Evolutionary conservation across 2,329 filamentous ascomycete genomes (phyloP).

Genomic region (Aspergillus novofumigatus): DNA sequence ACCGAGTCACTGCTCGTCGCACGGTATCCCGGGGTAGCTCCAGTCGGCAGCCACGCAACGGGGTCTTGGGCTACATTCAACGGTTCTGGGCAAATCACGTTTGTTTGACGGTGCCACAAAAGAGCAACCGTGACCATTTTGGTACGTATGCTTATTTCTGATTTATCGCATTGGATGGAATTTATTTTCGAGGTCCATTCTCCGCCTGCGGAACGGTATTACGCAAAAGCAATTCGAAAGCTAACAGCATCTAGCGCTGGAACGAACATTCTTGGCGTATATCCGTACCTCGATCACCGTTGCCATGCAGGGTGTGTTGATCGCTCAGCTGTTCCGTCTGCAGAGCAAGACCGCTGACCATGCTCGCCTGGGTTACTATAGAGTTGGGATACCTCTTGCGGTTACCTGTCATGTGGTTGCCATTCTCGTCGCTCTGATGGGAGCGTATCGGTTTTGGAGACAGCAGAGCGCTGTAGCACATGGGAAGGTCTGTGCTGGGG

Average conservation of each 20-base stretch:
- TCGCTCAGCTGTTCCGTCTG: constrained; percentile 65
- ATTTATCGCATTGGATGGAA: background rate
- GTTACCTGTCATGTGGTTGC: constrained; percentile 48
- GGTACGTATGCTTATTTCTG: constrained; percentile 25
- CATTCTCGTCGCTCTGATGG: constrained; percentile 49
- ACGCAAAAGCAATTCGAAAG: background rate
- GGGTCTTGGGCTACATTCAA: constrained; percentile 61
- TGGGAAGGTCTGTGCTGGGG: constrained; percentile 55
- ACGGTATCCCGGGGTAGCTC: constrained; percentile 19
- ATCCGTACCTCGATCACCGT: constrained; percentile 66
- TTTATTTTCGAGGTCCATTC: background rate
- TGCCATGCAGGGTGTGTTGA: constrained; percentile 61
- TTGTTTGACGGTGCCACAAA: constrained; percentile 35
- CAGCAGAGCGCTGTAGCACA: constrained; percentile 56
- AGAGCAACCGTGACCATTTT: constrained; percentile 41
- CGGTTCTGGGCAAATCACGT: constrained; percentile 73
- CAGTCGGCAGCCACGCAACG: constrained; percentile 29
- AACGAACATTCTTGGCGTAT: constrained; percentile 71
- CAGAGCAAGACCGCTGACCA: constrained; percentile 34
- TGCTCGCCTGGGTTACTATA: constrained; percentile 52
- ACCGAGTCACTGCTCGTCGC: constrained; percentile 21
- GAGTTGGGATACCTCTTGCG: constrained; percentile 58
- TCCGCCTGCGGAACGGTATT: background rate
- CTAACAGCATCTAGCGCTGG: constrained; percentile 53
- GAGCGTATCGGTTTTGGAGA: constrained; percentile 56